Conservation (phyloP, 257 asterid genomes). For the Petrea volubilis region DNA sequence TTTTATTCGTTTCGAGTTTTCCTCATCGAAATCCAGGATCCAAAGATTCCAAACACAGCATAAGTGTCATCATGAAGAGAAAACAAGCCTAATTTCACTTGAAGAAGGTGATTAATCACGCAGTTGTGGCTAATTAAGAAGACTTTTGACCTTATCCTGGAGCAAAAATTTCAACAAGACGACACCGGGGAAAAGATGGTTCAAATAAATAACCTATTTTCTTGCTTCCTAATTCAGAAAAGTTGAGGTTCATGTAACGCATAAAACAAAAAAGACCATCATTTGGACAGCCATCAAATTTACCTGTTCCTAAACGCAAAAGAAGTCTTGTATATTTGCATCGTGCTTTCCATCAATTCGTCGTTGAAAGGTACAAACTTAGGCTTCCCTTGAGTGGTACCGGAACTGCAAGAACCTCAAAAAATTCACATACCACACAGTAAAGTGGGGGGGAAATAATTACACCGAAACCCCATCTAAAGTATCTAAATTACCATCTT, state of each 20-base stretch:
- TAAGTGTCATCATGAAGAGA: background rate
- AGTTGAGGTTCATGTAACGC: background rate
- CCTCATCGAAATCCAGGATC: no score
- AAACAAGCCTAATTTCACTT: background rate
- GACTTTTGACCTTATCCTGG: background rate
- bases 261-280: conserved; percentile 1
- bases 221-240: background rate
- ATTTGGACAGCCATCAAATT: background rate
- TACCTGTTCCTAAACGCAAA: conserved; percentile 91
- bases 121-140: conserved; percentile 5
- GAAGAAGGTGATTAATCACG: background rate
- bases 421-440: background rate
- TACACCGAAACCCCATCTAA: no score
- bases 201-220: background rate
- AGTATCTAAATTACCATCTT: no score
- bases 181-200: background rate
- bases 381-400: conserved; percentile 97
- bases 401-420: conserved; percentile 67
- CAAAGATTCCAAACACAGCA: no score
- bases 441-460: no score
- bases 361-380: conserved; percentile 98
- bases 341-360: conserved; percentile 83
- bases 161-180: background rate
- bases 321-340: conserved; percentile 87
- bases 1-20: no score